Evolutionary conservation across 768 basidiomycete genomes (phyloP), one percentile per base, ranked within the genome.

Genomic region (Termitomyces sp.): DNA sequence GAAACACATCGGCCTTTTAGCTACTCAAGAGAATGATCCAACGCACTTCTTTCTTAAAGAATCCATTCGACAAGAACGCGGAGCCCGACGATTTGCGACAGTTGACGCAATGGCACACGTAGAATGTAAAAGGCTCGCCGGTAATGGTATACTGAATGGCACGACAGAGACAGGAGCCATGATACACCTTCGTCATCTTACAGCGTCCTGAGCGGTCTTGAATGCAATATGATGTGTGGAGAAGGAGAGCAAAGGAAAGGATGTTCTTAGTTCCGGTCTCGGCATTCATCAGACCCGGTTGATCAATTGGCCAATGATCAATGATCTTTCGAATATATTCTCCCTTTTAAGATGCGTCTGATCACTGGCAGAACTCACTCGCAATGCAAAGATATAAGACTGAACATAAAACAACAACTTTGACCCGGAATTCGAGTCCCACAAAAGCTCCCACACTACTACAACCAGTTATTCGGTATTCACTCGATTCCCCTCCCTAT

Each of bases 1-100:
- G 5, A 17, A 20, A 36, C 34, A 32, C 0, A 38, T 32, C 20
- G 15, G 34, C 32, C 5, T n/a, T n/a, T 6, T 1, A 42, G 36
- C n/a, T 42, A 32, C 17, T 42, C 12, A 3, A 4, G 31, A 53
- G 31, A 47, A 14, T 43, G 58, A 31, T 34, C 52, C 55, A 37
- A 61, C 68, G 25, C 60, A 66, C 69, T 56, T 70, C 69, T 12
- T 63, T 56, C 15, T 57, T 62, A 65, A 72, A 72, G 57, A 70
- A 70, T 6, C 66, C 63, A 56, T 70, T 70, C 20, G 69, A 46
- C 65, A 68, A 62, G 51, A 72, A 70, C 1, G 71, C 71, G 2
- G 71, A 68, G 9, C 69, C 71, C 8, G 65, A 57, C 29, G 57
- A 62, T 52, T 72, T 70, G 54, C 65, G 64, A 67, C 71, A 72